Evolutionary conservation across 495 filamentous ascomycete genomes (phyloP).

Genomic region (Parmelia sp.): DNA sequence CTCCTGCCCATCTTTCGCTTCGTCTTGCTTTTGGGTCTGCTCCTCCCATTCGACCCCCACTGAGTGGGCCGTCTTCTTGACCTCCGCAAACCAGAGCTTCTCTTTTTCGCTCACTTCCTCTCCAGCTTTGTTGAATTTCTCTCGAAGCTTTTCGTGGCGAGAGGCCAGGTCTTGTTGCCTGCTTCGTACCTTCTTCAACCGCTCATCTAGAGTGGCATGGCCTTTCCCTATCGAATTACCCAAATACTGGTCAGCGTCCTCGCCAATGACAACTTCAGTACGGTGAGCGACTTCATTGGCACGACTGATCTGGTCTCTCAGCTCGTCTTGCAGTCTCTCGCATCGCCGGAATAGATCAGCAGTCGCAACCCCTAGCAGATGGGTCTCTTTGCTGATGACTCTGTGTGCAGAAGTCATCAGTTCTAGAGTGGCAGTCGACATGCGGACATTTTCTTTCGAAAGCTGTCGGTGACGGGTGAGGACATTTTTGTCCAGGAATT

Average conservation of each 20-base stretch:
- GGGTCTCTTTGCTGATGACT: constrained; percentile 65
- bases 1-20: constrained; percentile 28
- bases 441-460: constrained; percentile 63
- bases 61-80: constrained; percentile 43
- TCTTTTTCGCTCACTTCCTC: constrained; percentile 71
- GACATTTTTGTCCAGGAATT: constrained; percentile 54
- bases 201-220: constrained; percentile 41
- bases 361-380: constrained; percentile 63
- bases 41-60: constrained; percentile 25
- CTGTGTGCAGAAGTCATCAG: constrained; percentile 72
- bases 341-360: constrained; percentile 77
- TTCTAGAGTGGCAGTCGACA: constrained; percentile 68
- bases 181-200: constrained; percentile 53
- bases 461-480: constrained; percentile 54
- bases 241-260: constrained; percentile 45
- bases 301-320: constrained; percentile 63
- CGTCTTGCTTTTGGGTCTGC: constrained; percentile 28
- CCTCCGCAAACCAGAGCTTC: constrained; percentile 59
- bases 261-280: constrained; percentile 60
- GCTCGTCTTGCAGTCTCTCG: constrained; percentile 62
- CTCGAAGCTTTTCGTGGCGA: constrained; percentile 59
- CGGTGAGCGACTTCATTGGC: constrained; percentile 59
- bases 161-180: constrained; percentile 53
- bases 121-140: constrained; percentile 49
- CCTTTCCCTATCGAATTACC: constrained; percentile 33